Conservation (phyloP, 2,329 filamentous ascomycete genomes). For the Lecanicillium sp. region DNA sequence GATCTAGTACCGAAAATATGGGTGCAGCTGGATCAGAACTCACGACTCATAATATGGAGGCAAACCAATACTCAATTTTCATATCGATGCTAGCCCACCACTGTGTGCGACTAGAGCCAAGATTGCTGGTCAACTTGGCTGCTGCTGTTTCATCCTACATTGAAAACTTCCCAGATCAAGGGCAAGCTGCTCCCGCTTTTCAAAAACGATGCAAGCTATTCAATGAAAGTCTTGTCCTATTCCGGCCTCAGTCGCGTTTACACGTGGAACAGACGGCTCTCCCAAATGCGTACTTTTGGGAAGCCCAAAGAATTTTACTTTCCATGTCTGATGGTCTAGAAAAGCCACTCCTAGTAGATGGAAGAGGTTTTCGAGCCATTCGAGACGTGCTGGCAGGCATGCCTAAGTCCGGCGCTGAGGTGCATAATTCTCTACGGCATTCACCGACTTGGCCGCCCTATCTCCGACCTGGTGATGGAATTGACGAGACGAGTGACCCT, state of each 20-base stretch:
- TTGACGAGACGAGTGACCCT: conserved; percentile 44
- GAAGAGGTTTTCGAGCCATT: conserved; percentile 45
- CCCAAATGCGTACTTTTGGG: conserved; percentile 36
- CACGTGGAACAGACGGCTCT: conserved; percentile 15
- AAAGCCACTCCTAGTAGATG: conserved; percentile 41
- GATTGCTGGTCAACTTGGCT: conserved; percentile 22
- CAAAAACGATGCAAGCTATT: conserved; percentile 22
- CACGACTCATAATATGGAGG: no score
- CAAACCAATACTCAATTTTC: no score
- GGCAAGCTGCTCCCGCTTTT: conserved; percentile 14
- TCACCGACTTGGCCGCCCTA: conserved; percentile 53
- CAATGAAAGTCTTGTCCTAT: conserved; percentile 18
- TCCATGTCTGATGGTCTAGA: conserved; percentile 39
- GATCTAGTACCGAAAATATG: neutral
- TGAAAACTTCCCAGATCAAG: conserved; percentile 10
- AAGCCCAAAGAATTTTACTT: conserved; percentile 46
- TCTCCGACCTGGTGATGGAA: conserved; percentile 46
- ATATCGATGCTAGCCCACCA: conserved; percentile 20
- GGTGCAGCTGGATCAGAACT: no score
- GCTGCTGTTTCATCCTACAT: conserved; percentile 19
- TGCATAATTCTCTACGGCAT: conserved; percentile 37
- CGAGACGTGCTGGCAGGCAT: conserved; percentile 43
- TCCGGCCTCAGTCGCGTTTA: conserved; percentile 18
- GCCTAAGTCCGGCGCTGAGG: conserved; percentile 43
- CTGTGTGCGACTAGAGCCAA: conserved; percentile 23